phyloP scores from a whole-genome alignment of 2,329 filamentous ascomycete species.

The Trichophaea hybrida region DNA sequence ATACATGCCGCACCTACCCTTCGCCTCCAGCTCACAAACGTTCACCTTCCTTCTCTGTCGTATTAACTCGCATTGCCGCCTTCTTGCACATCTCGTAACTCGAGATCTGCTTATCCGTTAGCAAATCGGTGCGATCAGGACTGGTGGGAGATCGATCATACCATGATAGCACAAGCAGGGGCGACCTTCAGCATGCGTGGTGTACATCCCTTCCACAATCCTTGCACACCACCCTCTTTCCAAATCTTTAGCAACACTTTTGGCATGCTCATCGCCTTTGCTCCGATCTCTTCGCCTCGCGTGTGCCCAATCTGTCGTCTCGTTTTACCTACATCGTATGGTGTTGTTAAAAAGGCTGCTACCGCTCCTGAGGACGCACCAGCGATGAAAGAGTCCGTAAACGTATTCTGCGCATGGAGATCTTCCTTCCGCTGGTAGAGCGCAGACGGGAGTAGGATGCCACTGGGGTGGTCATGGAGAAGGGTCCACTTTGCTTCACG shows the following conservation, averaged over 20 bases:
- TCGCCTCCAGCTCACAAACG: background rate
- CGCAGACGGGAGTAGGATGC: background rate
- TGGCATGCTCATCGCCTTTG: conserved; percentile 46
- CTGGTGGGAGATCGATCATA: conserved; percentile 40
- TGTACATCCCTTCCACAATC: conserved; percentile 83
- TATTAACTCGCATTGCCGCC: background rate
- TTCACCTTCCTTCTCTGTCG: background rate
- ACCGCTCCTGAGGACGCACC: conserved; percentile 71
- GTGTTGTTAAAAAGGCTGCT: conserved; percentile 78
- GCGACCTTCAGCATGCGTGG: conserved; percentile 87
- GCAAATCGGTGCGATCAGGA: background rate
- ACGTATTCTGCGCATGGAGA: conserved; percentile 46
- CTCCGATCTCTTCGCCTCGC: conserved; percentile 29
- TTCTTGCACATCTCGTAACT: conserved; percentile 91
- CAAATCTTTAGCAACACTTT: conserved; percentile 85
- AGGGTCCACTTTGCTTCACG: conserved; percentile 32
- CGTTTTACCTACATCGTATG: conserved; percentile 96
- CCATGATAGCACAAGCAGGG: conserved; percentile 97
- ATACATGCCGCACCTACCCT: too few species aligned
- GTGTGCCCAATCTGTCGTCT: conserved; percentile 58
- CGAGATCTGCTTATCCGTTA: conserved; percentile 20
- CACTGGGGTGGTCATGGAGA: conserved; percentile 42
- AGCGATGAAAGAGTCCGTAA: conserved; percentile 77
- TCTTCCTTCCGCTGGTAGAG: conserved; percentile 35
- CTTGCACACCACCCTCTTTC: conserved; percentile 61